Percentiles rank a stretch among this genome's conserved stretches.
phyloP scores from a whole-genome alignment of 164 flowering plant genomes.

The Stephania cephalantha region DNA sequence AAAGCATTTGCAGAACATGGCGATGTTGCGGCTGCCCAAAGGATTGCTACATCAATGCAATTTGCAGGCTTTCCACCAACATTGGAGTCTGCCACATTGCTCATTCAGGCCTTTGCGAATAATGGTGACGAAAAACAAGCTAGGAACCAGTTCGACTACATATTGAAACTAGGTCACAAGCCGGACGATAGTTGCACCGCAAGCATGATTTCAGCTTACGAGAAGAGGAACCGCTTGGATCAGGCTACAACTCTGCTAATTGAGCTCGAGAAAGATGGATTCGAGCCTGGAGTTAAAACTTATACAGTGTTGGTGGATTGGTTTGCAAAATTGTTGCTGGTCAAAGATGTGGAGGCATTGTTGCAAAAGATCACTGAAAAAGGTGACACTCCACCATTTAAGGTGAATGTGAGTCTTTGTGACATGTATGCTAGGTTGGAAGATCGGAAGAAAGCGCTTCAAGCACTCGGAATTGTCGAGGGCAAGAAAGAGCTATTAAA shows the following conservation, averaged over 20 bases:
- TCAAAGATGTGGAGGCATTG: conserved; percentile 77
- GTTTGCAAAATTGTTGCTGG: conserved; percentile 59
- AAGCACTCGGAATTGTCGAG: conserved; percentile 61
- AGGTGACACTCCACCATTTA: conserved; percentile 62
- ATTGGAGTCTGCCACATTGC: conserved; percentile 55
- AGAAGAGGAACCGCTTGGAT: conserved; percentile 59
- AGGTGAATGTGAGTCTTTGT: conserved; percentile 70
- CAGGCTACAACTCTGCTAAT: conserved; percentile 62
- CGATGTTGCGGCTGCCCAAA: conserved; percentile 40
- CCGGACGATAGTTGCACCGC: conserved; percentile 81
- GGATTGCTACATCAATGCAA: conserved; percentile 54
- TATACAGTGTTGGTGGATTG: conserved; percentile 76
- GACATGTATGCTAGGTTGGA: conserved; percentile 66
- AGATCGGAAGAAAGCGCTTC: conserved; percentile 58
- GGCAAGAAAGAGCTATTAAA: conserved; percentile 55
- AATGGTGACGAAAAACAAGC: conserved; percentile 60
- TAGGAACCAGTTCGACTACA: conserved; percentile 52
- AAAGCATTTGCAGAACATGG: conserved; percentile 54
- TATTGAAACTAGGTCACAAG: conserved; percentile 48
- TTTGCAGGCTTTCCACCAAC: conserved; percentile 48
- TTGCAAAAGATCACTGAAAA: conserved; percentile 45
- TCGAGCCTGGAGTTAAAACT: conserved; percentile 69
- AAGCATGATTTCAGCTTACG: conserved; percentile 67
- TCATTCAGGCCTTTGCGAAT: conserved; percentile 61
- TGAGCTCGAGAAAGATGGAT: conserved; percentile 71